Evolutionary conservation across 1,139 yeast genomes (phyloP), one percentile per base, ranked within the genome.

Genomic region (Yueomyces sp.): DNA sequence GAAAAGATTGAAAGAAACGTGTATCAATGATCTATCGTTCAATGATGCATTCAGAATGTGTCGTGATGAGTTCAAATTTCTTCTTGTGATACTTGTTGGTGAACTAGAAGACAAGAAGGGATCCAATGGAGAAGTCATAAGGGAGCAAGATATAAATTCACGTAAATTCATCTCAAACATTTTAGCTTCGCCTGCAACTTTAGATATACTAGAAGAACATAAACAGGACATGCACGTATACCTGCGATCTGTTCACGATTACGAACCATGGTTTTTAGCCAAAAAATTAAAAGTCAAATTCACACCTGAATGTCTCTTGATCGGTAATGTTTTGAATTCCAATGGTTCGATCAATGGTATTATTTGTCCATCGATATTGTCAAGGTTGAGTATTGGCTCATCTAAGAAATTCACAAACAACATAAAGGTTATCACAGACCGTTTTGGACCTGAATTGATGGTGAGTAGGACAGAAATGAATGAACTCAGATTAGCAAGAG

Each of bases 211-310:
- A 27, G 50, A 51, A 4, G 50, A 52, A 4, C 47, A 53, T 43
- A 48, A 50, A 5, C 60, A 63, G 19, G 54, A 63, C 3, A 29
- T 61, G 28, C 35, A 52, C 5, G 50, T 62, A 1, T 66, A 58
- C 44, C 44, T 59, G 40, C 59, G 62, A 0, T 52, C 59, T 12
- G 64, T 56, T 2, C 43, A 49, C 9, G 66, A 63, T 36, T 42
- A 57, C 8, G 69, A 66, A 46, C 55, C 63, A 4, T 57, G 61
- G 58, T 54, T 57, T 12, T 51, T 66, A 5, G 59, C 66, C 1
- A 52, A 51, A 31, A 50, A 53, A 27, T 38, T 65, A 27, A 55
- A 50, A 9, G 46, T 62, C 1, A 56, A 52, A 34, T 50, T 52
- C 33, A 49, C 62, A 0, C 68, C 69, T 1, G 59, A 62, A 28